Evolutionary conservation across 2,329 filamentous ascomycete genomes (phyloP).

Genomic region (Westerdykella sp.): DNA sequence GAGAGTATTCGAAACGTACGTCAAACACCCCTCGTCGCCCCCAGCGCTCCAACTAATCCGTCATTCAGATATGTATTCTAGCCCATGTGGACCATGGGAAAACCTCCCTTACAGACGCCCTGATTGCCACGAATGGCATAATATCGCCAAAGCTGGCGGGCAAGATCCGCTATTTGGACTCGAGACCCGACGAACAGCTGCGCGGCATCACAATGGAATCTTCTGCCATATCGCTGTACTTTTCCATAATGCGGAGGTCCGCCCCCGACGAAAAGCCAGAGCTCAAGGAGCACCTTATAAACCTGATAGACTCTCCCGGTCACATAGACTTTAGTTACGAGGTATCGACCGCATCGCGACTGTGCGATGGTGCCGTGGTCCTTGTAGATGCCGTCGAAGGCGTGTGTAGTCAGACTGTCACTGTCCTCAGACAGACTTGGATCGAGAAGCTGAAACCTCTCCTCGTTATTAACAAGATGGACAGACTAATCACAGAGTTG

Average conservation of each 20-base stretch:
- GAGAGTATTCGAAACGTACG: conserved; percentile 86
- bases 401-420: conserved; percentile 97
- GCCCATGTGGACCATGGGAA: conserved; percentile 98
- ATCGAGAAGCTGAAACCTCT: conserved; percentile 91
- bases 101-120: conserved; percentile 89
- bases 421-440: conserved; percentile 91
- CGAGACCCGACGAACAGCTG: conserved; percentile 88
- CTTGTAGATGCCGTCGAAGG: conserved; percentile 95
- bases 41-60: conserved; percentile 19
- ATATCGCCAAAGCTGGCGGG: conserved; percentile 96
- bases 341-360: conserved; percentile 86
- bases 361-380: conserved; percentile 92
- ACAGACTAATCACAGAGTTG: conserved; percentile 85
- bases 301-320: conserved; percentile 94
- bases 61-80: conserved; percentile 78
- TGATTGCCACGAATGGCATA: conserved; percentile 98
- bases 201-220: conserved; percentile 99
- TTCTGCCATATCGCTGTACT: conserved; percentile 92
- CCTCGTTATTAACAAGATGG: conserved; percentile 97
- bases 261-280: conserved; percentile 62
- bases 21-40: conserved; percentile 25
- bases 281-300: conserved; percentile 88
- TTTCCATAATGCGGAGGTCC: conserved; percentile 77
- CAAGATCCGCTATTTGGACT: conserved; percentile 97
- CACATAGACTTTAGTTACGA: conserved; percentile 99